Evolutionary conservation across 441 rosid species (phyloP).

Genomic region (Brassica hybrid): DNA sequence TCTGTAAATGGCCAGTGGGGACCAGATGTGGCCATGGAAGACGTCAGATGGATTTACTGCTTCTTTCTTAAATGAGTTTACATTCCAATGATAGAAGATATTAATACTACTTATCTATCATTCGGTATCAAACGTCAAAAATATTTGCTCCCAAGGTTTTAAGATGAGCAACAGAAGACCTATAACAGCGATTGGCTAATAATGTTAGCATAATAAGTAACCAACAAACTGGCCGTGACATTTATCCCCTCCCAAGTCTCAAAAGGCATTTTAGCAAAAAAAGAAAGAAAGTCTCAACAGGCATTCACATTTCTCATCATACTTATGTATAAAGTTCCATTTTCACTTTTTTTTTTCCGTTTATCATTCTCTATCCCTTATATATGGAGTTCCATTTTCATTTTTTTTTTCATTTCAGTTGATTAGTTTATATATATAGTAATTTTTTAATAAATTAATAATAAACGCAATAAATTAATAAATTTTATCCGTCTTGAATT

Average conservation of each 20-base stretch:
- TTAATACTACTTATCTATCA: background rate
- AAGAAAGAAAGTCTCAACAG: background rate
- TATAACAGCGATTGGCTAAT: slow-evolving; percentile 23
- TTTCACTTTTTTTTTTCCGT: background rate
- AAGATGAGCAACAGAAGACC: slow-evolving; percentile 18
- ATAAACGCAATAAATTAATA: too few relatives aligned
- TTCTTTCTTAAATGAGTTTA: background rate
- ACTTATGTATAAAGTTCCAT: background rate
- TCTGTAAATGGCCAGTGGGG: slow-evolving; percentile 7
- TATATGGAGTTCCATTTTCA: too few relatives aligned
- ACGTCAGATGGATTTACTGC: slow-evolving; percentile 4
- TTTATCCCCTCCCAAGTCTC: background rate
- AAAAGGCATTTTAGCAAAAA: too few relatives aligned
- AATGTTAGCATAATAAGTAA: slow-evolving; percentile 22
- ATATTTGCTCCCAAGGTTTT: slow-evolving; percentile 14
- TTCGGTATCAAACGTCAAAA: background rate
- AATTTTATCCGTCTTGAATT: too few relatives aligned
- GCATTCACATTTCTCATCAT: slow-evolving; percentile 7
- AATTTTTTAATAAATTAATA: too few relatives aligned
- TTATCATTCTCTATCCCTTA: too few relatives aligned
- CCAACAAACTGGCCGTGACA: slow-evolving; percentile 13
- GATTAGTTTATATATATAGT: too few relatives aligned
- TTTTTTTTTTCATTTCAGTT: too few relatives aligned
- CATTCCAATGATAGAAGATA: slow-evolving; percentile 8
- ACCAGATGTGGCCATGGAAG: slow-evolving; percentile 23